Percentiles rank a stretch among this genome's conserved stretches.
Conservation (phyloP, 768 basidiomycete species). For the Serendipita sp. region DNA sequence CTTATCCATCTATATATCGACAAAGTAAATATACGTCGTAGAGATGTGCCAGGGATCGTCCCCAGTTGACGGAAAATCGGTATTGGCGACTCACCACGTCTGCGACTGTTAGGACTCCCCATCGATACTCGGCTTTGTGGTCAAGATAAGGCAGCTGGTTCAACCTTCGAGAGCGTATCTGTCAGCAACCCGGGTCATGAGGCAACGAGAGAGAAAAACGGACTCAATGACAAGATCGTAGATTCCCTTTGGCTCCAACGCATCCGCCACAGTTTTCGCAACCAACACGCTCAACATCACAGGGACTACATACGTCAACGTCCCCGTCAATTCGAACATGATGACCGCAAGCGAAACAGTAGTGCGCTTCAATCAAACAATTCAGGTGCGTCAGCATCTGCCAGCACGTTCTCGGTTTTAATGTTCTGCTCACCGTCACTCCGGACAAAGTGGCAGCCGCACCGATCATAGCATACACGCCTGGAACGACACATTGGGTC, state of each 20-base stretch:
- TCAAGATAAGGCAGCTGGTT: conserved; percentile 87
- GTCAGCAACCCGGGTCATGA: background rate
- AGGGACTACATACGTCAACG: conserved; percentile 80
- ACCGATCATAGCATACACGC: conserved; percentile 90
- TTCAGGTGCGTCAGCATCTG: background rate
- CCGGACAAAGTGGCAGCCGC: conserved; percentile 89
- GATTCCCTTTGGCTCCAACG: conserved; percentile 82
- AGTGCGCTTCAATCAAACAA: conserved; percentile 36
- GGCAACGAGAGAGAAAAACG: background rate
- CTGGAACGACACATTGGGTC: conserved; percentile 67
- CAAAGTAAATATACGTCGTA: conserved; percentile 8
- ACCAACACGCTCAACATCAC: conserved; percentile 78
- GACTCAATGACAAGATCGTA: conserved; percentile 92
- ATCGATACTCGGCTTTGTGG: conserved; percentile 75
- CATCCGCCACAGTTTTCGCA: conserved; percentile 80
- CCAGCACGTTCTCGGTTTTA: conserved; percentile 9
- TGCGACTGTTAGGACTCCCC: conserved; percentile 57
- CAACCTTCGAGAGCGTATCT: conserved; percentile 26
- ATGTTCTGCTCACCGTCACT: conserved; percentile 52
- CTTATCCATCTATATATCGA: conserved; percentile 37
- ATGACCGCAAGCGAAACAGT: conserved; percentile 93
- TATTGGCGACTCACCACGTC: conserved; percentile 48
- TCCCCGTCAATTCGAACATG: conserved; percentile 88
- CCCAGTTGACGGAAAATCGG: background rate
- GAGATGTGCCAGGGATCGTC: background rate